Conservation (phyloP, 2,329 filamentous ascomycete species). For the Beauveria pseudobassiana region DNA sequence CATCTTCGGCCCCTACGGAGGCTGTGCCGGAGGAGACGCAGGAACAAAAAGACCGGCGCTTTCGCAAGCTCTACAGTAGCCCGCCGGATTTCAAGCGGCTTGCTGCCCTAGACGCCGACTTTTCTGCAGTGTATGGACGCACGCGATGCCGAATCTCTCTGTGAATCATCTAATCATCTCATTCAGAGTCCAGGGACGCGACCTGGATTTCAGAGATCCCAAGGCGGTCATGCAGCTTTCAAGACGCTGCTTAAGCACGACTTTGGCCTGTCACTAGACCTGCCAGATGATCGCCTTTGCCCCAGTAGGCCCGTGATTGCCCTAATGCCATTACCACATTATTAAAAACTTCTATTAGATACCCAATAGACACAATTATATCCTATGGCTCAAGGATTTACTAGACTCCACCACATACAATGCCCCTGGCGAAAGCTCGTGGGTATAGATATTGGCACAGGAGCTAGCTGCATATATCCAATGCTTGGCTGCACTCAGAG, state of each 20-base stretch:
- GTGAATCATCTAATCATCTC: not conserved
- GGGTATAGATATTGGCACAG: slow-evolving; percentile 83
- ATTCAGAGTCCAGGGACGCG: slow-evolving; percentile 32
- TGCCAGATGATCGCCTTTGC: slow-evolving; percentile 75
- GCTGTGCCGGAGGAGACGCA: not conserved
- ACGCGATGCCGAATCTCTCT: too few species aligned
- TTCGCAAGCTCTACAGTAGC: slow-evolving; percentile 7
- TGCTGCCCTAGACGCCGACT: slow-evolving; percentile 31
- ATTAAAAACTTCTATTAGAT: slow-evolving; percentile 26
- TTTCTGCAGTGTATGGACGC: slow-evolving; percentile 32
- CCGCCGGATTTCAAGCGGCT: slow-evolving; percentile 31
- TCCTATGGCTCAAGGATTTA: slow-evolving; percentile 79
- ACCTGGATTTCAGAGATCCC: slow-evolving; percentile 76
- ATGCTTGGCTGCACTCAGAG: slow-evolving; percentile 67
- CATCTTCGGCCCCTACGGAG: not conserved
- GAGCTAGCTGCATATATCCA: slow-evolving; percentile 86
- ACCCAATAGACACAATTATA: slow-evolving; percentile 73
- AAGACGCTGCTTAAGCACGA: slow-evolving; percentile 64
- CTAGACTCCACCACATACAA: slow-evolving; percentile 62
- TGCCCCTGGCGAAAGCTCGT: slow-evolving; percentile 38
- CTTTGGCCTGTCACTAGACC: slow-evolving; percentile 62
- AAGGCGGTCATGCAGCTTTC: slow-evolving; percentile 68
- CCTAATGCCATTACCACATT: too few species aligned
- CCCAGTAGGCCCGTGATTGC: slow-evolving; percentile 51
- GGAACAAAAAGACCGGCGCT: not conserved